Percentiles rank a stretch among this genome's conserved stretches.
Evolutionary conservation across 306 rosid genomes (phyloP).

Genomic region (Albizia julibrissin): DNA sequence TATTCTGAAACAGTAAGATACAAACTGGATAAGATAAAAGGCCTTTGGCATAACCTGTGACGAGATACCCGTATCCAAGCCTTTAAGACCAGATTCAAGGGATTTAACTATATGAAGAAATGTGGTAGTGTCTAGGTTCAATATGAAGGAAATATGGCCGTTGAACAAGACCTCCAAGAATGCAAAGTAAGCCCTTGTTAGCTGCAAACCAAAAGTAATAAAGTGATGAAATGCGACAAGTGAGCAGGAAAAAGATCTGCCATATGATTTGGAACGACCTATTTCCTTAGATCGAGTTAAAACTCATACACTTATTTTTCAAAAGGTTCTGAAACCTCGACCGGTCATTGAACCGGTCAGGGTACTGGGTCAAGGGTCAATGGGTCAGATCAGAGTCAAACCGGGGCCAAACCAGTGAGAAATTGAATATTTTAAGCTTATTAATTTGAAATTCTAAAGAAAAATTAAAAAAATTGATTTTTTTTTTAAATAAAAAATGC

Average conservation of each 20-base stretch:
- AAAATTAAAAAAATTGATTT: too few species aligned
- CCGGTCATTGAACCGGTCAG: too few species aligned
- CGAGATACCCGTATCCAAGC: conserved; percentile 87
- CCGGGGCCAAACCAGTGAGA: too few species aligned
- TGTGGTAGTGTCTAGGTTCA: conserved; percentile 83
- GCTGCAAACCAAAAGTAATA: conserved; percentile 56
- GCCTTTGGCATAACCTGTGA: conserved; percentile 69
- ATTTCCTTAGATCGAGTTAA: not conserved
- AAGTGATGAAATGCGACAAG: conserved; percentile 19
- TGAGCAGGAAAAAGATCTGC: not conserved
- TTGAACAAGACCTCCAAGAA: conserved; percentile 93
- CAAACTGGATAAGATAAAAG: conserved; percentile 12
- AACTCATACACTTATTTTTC: not conserved
- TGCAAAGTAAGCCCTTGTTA: conserved; percentile 91
- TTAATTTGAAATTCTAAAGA: too few species aligned
- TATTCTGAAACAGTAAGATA: conserved; percentile 26
- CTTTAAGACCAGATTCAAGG: conserved; percentile 98
- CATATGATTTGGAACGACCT: conserved; percentile 2
- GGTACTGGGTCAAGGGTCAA: too few species aligned
- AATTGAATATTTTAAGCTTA: too few species aligned
- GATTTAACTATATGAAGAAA: conserved; percentile 91
- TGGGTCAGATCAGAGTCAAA: too few species aligned
- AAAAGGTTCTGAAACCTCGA: too few species aligned
- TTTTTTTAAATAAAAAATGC: too few species aligned
- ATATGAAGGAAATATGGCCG: conserved; percentile 76